Conservation (phyloP, 345 rosid genomes). For the Pistacia integerrima region DNA sequence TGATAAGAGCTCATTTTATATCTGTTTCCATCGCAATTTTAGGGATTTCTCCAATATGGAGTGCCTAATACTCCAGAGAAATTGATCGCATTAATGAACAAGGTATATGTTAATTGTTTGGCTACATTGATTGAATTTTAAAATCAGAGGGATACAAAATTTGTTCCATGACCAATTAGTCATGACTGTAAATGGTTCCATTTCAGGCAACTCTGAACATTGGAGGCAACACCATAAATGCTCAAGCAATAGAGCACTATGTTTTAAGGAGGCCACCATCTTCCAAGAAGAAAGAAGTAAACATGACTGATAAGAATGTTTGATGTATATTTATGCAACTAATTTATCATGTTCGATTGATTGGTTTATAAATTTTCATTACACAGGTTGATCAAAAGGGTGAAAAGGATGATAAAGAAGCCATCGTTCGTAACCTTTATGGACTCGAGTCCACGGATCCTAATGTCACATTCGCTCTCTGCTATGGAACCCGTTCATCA, state of each 20-base stretch:
- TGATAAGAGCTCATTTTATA: background rate
- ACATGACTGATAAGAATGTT: background rate
- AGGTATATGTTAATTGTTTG: constrained; percentile 35
- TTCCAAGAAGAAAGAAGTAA: constrained; percentile 54
- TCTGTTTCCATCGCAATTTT: constrained; percentile 16
- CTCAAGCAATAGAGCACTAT: constrained; percentile 80
- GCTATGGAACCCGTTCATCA: constrained; percentile 88
- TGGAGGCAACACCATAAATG: constrained; percentile 81
- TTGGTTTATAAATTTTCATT: background rate
- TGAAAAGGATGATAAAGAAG: constrained; percentile 62
- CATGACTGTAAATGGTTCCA: background rate
- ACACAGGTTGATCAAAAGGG: constrained; percentile 33
- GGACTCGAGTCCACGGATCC: constrained; percentile 67
- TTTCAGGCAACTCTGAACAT: constrained; percentile 74
- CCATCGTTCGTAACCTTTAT: constrained; percentile 56
- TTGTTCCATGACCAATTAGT: background rate
- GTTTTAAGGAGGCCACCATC: constrained; percentile 61
- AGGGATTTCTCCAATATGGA: constrained; percentile 91
- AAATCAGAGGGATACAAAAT: too few relatives aligned
- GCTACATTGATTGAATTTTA: too few relatives aligned
- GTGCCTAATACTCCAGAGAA: constrained; percentile 79
- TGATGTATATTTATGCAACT: too few relatives aligned
- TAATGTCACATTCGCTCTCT: constrained; percentile 79
- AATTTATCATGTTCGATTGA: background rate
- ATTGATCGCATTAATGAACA: constrained; percentile 58